Base-by-base conservation (phyloP, 2,329 filamentous ascomycete genomes). In the Xylariomycetidae sp. region DNA sequence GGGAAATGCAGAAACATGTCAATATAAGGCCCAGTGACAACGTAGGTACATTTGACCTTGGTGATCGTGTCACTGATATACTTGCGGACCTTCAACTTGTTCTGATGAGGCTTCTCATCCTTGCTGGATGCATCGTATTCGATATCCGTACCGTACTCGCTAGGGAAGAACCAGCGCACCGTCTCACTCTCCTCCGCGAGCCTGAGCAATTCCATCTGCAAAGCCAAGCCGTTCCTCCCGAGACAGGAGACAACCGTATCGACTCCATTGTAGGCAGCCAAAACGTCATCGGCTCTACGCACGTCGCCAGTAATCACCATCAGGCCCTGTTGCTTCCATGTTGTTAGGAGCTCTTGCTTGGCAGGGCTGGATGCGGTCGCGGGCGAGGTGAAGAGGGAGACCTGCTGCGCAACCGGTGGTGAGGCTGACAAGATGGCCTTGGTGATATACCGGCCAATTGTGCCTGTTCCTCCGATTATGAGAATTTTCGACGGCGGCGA, bases 11-110 rank as follows among this genome's bases (percentile, higher is more conserved):
- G 55, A 53, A 66, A 79, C 42, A 75, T 57, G 38, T 78, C 75
- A 6, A 67, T 65, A 44, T 75, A 80, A 0, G 76, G 76, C 0
- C 76, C 76, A 0, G 76, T 79, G 10, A 80, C 76, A 3, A 80
- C 59, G 49, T 76, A 79, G 0, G 76, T 79, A 39, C 72, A 65
- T 18, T 70, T 62, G 13, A 81, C 50, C 22, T 62, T 57, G 35
- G 62, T 59, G 18, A 67, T 48, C 9, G 63, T 53, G 15, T 64
- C 59, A 34, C 64, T 62, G 31, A 79, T 62, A 13, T 65, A 67
- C 12, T 63, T 65, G 33, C 77, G 64, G n/a, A 81, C 74, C 47
- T 71, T 70, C 25, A 81, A 61, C 50, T 81, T 81, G 39, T 64
- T 61, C 54, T 81, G 76, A 46, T 82, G 77, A 1, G 77, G 74